These are phyloP conservation scores for Wickerhamiella sergipiensis DNA, from an alignment of 805 yeast genomes.

Conservation along the genomic window DNA sequence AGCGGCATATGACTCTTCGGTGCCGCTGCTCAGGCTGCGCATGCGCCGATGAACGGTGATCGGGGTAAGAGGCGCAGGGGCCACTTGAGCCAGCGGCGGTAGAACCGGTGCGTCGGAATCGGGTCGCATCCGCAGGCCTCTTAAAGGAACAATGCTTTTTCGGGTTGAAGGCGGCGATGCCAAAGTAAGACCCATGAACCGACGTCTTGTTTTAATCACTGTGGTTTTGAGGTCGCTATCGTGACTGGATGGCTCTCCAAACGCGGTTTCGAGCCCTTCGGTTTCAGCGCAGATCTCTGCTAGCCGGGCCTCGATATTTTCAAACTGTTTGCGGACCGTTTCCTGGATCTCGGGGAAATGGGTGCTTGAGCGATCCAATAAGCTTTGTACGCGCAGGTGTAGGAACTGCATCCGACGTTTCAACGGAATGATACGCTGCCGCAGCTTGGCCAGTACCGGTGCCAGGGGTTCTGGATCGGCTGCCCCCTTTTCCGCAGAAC, in stretches of 20 bases:
- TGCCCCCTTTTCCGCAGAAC: no score
- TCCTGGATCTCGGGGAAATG: neutral
- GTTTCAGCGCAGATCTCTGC: neutral
- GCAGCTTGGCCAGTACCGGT: neutral
- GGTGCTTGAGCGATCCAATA: neutral
- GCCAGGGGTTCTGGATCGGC: no score
- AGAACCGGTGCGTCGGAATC: neutral
- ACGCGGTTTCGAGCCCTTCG: neutral
- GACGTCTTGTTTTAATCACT: neutral
- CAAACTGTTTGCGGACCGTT: constrained; percentile 1
- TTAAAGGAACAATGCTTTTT: neutral
- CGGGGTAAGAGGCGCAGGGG: neutral
- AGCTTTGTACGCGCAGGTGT: constrained; percentile 5
- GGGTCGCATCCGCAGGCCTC: neutral
- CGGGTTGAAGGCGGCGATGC: neutral
- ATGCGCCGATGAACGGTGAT: neutral
- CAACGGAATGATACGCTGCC: constrained; percentile 1
- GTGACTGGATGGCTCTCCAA: neutral
- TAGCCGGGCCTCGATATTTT: neutral
- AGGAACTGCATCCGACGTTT: constrained; percentile 6
- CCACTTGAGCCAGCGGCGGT: neutral
- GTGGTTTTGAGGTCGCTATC: neutral
- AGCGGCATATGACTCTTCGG: neutral
- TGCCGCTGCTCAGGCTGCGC: neutral
- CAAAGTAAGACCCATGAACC: neutral